Evolutionary conservation across 306 rosid species (phyloP), one percentile per base, ranked within the genome.

Genomic region (Luffa acutangula): DNA sequence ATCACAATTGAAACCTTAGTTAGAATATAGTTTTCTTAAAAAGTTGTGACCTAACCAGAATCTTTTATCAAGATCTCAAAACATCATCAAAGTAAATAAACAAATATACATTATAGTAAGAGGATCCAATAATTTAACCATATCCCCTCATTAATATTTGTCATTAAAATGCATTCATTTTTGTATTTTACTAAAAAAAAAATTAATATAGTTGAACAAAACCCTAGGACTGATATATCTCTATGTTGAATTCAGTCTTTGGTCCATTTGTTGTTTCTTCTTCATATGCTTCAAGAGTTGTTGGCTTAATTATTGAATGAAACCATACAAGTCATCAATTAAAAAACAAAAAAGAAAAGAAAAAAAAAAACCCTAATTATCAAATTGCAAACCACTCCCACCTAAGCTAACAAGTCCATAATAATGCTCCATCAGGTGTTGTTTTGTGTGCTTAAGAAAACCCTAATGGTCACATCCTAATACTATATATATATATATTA

Each of bases 161-260:
- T 48, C n/a, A 70, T 69, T 13, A 66, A 66, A 39, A 42, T 69
- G 6, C 17, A 25, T 6, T 10, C 8, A 7, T 62, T 62, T 3
- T 65, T 65, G 48, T 41, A 37, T 39, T 18, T 67, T 18, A 10
- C 41, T 67, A 18, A n/a, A n/a, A n/a, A 25, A n/a, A 6, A 67
- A 41, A 65, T 3, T 43, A 43, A 9, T 45, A 12, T 33, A n/a
- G 6, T 42, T n/a, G 9, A 43, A 43, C 76, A 70, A 45, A 20
- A 70, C 76, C 76, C 76, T 70, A 70, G 76, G 76, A n/a, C 18
- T 70, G 18, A 70, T 46, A 56, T 33, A 25, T 33, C 70, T 70
- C 53, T 46, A 8, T 45, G 21, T 69, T 21, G 21, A 36, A 69
- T 9, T 43, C 54, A 9, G 3, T 25, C 42, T 25, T 72, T 72